Conservation (phyloP, 176 grass and related monocot species). For the Calamus simplicifolius region DNA sequence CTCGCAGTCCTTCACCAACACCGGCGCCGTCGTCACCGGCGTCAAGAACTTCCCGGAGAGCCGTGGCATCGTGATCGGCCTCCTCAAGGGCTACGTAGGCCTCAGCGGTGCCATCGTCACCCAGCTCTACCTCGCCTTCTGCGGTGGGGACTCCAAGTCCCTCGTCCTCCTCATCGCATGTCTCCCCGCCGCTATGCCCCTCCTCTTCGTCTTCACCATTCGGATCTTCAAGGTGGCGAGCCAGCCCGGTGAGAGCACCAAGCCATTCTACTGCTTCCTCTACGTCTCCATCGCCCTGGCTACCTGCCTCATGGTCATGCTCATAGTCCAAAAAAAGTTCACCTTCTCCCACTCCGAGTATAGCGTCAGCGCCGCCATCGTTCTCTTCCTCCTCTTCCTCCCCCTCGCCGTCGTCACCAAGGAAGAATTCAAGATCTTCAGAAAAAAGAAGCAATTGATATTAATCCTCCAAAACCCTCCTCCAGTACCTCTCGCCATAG, state of each 20-base stretch:
- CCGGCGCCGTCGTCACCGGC: constrained; percentile 16
- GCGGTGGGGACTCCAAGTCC: constrained; percentile 19
- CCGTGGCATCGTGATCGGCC: constrained; percentile 15
- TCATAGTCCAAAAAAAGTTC: constrained; percentile 26
- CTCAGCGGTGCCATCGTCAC: constrained; percentile 18
- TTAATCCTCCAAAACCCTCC: too few species aligned
- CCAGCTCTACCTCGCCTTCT: constrained; percentile 15
- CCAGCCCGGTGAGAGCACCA: constrained; percentile 1
- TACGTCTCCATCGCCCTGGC: constrained; percentile 26
- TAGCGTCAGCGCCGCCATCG: constrained; percentile 10
- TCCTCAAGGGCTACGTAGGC: constrained; percentile 19
- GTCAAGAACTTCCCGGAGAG: constrained; percentile 24
- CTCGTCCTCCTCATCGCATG: constrained; percentile 41
- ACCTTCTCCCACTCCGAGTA: constrained; percentile 15
- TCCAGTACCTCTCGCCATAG: too few species aligned
- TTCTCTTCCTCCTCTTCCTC: constrained; percentile 1
- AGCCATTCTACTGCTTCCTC: constrained; percentile 5
- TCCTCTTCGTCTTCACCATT: constrained; percentile 24
- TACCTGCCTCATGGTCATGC: constrained; percentile 18
- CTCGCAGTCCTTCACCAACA: constrained; percentile 18
- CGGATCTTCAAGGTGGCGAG: constrained; percentile 23
- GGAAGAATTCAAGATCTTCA: too few species aligned
- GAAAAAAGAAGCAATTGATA: too few species aligned
- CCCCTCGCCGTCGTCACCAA: too few species aligned
- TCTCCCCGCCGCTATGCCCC: constrained; percentile 33